phyloP scores from a whole-genome alignment of 495 filamentous ascomycete species.

The Talaromyces proteolyticus region DNA sequence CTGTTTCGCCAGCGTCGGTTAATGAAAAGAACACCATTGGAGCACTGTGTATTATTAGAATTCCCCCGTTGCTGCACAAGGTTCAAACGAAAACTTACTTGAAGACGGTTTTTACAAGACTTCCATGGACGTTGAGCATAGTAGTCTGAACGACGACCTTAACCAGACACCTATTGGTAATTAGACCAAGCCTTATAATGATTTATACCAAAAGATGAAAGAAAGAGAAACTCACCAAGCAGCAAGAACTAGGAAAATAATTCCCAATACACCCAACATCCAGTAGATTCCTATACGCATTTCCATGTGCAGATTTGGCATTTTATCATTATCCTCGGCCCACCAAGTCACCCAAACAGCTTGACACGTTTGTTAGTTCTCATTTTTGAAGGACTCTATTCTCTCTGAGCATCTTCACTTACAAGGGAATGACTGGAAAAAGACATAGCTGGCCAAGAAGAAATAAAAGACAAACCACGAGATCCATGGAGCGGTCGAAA shows the following conservation, averaged over 20 bases:
- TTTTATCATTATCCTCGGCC: neutral
- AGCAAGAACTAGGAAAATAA: neutral
- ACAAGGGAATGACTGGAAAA: constrained; percentile 40
- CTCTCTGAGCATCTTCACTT: constrained; percentile 2
- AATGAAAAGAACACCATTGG: constrained; percentile 41
- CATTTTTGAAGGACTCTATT: no score
- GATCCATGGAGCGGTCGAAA: constrained; percentile 42
- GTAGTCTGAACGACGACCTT: neutral
- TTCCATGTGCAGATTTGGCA: neutral
- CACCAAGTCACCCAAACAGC: neutral
- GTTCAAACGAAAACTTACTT: neutral
- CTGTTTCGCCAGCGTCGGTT: constrained; percentile 36
- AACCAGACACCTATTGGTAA: neutral
- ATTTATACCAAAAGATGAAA: no score
- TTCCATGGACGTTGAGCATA: neutral
- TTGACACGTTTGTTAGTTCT: neutral
- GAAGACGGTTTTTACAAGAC: neutral
- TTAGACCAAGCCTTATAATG: neutral
- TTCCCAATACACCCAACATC: neutral
- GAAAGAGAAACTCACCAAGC: neutral
- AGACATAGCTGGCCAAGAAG: constrained; percentile 30
- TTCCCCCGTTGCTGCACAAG: no score
- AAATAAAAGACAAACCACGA: constrained; percentile 37
- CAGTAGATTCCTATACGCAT: neutral
- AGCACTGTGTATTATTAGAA: constrained; percentile 14